A percentile compares a stretch with the other conserved stretches of the same genome.
Conservation (phyloP, 164 flowering plant species). For the Vitis riparia region DNA sequence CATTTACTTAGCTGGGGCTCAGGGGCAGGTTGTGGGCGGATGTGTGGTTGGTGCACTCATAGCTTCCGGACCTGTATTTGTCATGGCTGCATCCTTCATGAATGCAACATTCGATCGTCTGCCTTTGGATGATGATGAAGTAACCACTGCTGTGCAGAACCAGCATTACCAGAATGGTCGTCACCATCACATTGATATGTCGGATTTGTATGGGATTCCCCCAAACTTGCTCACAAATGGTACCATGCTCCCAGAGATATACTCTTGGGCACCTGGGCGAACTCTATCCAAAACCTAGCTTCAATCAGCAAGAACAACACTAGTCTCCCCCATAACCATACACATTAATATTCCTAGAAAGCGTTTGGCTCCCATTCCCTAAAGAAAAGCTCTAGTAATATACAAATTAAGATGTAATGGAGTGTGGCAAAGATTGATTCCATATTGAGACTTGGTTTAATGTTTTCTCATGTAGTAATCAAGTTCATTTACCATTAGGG, state of each 20-base stretch:
- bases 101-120: constrained; percentile 80
- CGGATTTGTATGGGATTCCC: constrained; percentile 54
- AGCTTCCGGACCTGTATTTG: constrained; percentile 84
- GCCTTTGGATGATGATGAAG: constrained; percentile 63
- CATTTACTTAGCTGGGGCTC: constrained; percentile 72
- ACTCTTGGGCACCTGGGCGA: constrained; percentile 52
- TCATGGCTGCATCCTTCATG: constrained; percentile 90
- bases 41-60: constrained; percentile 80
- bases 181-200: constrained; percentile 37
- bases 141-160: constrained; percentile 28
- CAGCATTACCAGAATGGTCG: constrained; percentile 41
- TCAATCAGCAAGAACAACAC: neutral
- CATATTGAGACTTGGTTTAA: too few relatives aligned
- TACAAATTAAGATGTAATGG: too few relatives aligned
- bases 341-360: too few relatives aligned
- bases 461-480: too few relatives aligned
- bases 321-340: neutral
- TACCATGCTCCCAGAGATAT: constrained; percentile 39
- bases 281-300: constrained; percentile 35
- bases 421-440: too few relatives aligned
- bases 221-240: constrained; percentile 61
- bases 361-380: too few relatives aligned
- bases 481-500: too few relatives aligned
- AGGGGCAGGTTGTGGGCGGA: constrained; percentile 88
- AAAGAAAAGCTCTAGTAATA: too few relatives aligned